Conservation (phyloP, 352 stramenopile genomes). For the Phytopythium sindhum region DNA sequence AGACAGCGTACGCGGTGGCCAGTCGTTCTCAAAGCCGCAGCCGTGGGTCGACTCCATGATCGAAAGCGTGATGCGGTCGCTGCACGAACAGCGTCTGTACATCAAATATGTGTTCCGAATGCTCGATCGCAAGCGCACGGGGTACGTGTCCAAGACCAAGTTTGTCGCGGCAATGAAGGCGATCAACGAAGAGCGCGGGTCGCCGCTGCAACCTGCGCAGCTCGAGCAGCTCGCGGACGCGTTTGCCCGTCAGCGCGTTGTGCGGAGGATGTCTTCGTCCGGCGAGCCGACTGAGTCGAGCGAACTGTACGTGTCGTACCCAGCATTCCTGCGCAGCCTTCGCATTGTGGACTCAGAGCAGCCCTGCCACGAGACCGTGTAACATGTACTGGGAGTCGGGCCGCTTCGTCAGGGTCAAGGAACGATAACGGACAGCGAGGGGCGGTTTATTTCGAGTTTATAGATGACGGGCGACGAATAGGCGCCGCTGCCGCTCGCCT, state of each 20-base stretch:
- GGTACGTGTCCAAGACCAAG: conserved; percentile 61
- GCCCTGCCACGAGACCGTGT: conserved; percentile 2
- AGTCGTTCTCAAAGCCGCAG: conserved; percentile 27
- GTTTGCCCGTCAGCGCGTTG: conserved; percentile 36
- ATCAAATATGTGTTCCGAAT: conserved; percentile 81
- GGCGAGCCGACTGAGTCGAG: conserved; percentile 25
- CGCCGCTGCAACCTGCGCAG: conserved; percentile 49
- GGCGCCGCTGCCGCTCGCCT: not conserved
- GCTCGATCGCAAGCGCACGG: conserved; percentile 61
- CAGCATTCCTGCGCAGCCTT: conserved; percentile 67
- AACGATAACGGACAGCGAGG: not conserved
- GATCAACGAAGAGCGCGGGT: conserved; percentile 70
- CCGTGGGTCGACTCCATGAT: conserved; percentile 69
- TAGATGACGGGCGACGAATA: not conserved
- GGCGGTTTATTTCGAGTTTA: conserved; percentile 2
- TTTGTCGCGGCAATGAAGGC: conserved; percentile 74
- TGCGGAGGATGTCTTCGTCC: conserved; percentile 20
- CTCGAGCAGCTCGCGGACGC: conserved; percentile 66
- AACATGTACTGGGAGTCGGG: not conserved
- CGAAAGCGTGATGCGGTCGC: conserved; percentile 63
- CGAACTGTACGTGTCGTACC: conserved; percentile 55
- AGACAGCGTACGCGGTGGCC: conserved; percentile 25
- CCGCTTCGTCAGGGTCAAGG: not conserved
- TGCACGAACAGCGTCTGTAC: conserved; percentile 78
- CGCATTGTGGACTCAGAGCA: conserved; percentile 49